A percentile compares a stretch with the other conserved stretches of the same genome.
Conservation (phyloP, 2,329 filamentous ascomycete species). For the Diaporthe sp. region DNA sequence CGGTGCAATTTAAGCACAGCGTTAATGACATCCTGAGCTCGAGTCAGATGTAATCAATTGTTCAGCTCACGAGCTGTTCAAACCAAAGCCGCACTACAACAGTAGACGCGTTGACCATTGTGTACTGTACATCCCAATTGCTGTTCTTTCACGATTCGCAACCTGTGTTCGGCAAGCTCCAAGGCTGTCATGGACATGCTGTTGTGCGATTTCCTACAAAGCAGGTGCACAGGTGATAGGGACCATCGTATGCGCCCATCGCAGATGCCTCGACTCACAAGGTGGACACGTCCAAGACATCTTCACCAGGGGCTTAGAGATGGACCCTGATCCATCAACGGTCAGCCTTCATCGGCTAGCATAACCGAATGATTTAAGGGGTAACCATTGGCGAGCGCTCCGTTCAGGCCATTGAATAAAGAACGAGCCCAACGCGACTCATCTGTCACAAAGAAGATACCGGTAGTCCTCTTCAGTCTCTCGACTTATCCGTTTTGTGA, state of each 20-base stretch:
- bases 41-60: slow-evolving; percentile 1
- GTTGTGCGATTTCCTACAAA: not conserved
- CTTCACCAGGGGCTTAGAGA: slow-evolving; percentile 22
- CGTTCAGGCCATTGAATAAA: slow-evolving; percentile 5
- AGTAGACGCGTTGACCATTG: not conserved
- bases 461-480: not conserved
- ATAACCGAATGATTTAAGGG: slow-evolving; percentile 25
- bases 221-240: not conserved
- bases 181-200: not conserved
- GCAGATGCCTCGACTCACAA: slow-evolving; percentile 1
- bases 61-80: not conserved
- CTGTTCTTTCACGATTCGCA: not conserved
- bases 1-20: slow-evolving; percentile 21
- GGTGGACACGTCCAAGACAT: slow-evolving; percentile 27
- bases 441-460: not conserved
- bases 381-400: not conserved
- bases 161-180: not conserved
- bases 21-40: slow-evolving; percentile 2
- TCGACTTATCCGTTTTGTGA: not conserved
- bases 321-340: slow-evolving; percentile 21
- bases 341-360: slow-evolving; percentile 14
- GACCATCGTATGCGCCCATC: not conserved
- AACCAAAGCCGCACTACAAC: not conserved
- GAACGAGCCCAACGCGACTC: not conserved
- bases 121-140: not conserved